Conservation (phyloP, 495 filamentous ascomycete genomes). For the Penicillium robsamsonii region DNA sequence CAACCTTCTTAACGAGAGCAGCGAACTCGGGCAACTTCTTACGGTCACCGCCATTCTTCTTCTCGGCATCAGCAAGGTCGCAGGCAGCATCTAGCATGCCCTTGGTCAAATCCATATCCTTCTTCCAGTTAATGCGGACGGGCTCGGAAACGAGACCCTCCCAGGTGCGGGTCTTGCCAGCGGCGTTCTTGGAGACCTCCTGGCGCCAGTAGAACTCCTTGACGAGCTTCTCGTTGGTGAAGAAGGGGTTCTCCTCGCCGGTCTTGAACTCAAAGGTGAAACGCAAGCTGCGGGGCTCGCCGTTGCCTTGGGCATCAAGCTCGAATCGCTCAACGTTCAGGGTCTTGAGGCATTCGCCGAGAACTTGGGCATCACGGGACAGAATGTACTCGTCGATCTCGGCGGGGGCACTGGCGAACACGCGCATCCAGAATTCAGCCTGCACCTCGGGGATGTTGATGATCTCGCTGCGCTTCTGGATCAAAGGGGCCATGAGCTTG, state of each 20-base stretch:
- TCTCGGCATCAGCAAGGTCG: constrained; percentile 64
- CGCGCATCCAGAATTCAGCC: constrained; percentile 82
- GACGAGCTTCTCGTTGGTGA: constrained; percentile 69
- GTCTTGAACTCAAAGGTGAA: constrained; percentile 46
- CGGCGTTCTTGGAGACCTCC: constrained; percentile 33
- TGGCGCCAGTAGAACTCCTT: constrained; percentile 87
- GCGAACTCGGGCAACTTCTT: constrained; percentile 50
- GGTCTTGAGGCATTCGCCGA: constrained; percentile 58
- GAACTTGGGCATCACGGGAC: constrained; percentile 65
- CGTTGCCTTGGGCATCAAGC: constrained; percentile 55
- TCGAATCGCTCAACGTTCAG: constrained; percentile 76
- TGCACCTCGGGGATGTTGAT: constrained; percentile 57
- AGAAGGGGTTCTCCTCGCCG: constrained; percentile 64
- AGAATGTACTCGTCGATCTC: constrained; percentile 85
- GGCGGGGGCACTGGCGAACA: constrained; percentile 76
- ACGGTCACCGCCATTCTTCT: constrained; percentile 43
- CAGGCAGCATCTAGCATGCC: constrained; percentile 72
- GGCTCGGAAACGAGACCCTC: constrained; percentile 78
- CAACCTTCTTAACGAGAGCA: constrained; percentile 46
- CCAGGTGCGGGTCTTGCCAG: constrained; percentile 56
- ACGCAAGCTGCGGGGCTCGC: constrained; percentile 49
- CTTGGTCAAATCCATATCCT: constrained; percentile 75
- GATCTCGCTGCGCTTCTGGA: constrained; percentile 65
- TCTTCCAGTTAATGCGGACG: constrained; percentile 84
- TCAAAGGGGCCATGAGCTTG: constrained; percentile 55